These are phyloP conservation scores for Albifimbria verrucaria DNA, from an alignment of 2,329 filamentous ascomycete species.

Conservation along the genomic window DNA sequence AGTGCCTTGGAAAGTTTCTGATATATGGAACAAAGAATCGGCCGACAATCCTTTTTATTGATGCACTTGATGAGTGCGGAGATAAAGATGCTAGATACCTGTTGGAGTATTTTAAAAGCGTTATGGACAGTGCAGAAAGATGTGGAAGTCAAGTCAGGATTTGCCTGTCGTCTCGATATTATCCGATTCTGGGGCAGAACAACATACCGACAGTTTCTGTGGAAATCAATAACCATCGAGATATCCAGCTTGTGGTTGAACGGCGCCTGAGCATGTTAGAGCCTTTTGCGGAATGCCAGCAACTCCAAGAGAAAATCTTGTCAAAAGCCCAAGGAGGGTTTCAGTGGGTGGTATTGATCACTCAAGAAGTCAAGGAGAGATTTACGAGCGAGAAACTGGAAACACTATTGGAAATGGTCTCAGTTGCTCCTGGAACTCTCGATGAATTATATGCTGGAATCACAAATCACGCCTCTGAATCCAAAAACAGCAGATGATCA, in stretches of 20 bases:
- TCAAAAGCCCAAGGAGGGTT: constrained; percentile 4
- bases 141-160: neutral
- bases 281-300: neutral
- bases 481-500: constrained; percentile 1
- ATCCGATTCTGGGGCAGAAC: constrained; percentile 4
- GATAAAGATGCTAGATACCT: neutral
- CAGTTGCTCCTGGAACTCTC: neutral
- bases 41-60: constrained; percentile 3
- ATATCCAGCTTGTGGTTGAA: neutral
- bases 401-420: neutral
- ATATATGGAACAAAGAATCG: neutral
- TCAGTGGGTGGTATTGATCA: constrained; percentile 5
- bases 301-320: constrained; percentile 2
- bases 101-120: constrained; percentile 1
- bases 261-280: neutral
- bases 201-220: constrained; percentile 3
- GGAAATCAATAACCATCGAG: constrained; percentile 2
- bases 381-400: neutral
- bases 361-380: neutral
- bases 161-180: constrained; percentile 5
- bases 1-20: constrained; percentile 1
- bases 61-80: constrained; percentile 6
- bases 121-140: constrained; percentile 1
- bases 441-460: neutral
- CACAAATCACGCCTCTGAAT: neutral